Evolutionary conservation across 73 alveolate genomes (phyloP).

Genomic region (Paramecium tetraurelia): DNA sequence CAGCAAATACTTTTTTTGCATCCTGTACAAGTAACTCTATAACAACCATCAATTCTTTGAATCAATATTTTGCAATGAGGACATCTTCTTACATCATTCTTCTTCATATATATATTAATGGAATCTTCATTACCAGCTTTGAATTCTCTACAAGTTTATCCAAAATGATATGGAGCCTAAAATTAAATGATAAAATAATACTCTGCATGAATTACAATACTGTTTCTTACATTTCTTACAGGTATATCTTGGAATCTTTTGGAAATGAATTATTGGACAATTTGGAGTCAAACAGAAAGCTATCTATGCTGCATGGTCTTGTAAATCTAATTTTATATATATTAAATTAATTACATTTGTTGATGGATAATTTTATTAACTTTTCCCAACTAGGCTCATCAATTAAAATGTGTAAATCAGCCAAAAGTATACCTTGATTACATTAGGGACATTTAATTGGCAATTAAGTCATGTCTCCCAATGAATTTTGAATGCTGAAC

Average conservation of each 20-base stretch:
- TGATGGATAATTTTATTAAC: background rate
- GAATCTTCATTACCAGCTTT: slow-evolving; percentile 52
- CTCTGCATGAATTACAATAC: slow-evolving; percentile 23
- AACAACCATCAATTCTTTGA: slow-evolving; percentile 61
- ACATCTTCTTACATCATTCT: slow-evolving; percentile 60
- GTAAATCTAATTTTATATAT: background rate
- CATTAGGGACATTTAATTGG: slow-evolving; percentile 60
- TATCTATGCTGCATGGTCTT: background rate
- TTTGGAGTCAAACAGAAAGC: slow-evolving; percentile 3
- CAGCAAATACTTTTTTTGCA: slow-evolving; percentile 57
- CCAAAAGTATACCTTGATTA: background rate
- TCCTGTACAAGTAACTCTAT: slow-evolving; percentile 60
- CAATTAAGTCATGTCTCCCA: slow-evolving; percentile 36
- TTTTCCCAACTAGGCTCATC: slow-evolving; percentile 37
- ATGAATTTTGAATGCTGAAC: slow-evolving; percentile 39
- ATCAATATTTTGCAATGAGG: slow-evolving; percentile 51
- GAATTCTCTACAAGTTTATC: slow-evolving; percentile 56
- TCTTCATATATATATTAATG: slow-evolving; percentile 47
- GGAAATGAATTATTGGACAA: background rate
- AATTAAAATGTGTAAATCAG: background rate
- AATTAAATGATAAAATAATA: background rate
- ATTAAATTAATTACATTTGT: background rate
- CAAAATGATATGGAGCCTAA: slow-evolving; percentile 21
- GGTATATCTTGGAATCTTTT: background rate
- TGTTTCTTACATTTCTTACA: background rate